phyloP scores from a whole-genome alignment of 2,329 filamentous ascomycete species.

The Anthostomella pinea region DNA sequence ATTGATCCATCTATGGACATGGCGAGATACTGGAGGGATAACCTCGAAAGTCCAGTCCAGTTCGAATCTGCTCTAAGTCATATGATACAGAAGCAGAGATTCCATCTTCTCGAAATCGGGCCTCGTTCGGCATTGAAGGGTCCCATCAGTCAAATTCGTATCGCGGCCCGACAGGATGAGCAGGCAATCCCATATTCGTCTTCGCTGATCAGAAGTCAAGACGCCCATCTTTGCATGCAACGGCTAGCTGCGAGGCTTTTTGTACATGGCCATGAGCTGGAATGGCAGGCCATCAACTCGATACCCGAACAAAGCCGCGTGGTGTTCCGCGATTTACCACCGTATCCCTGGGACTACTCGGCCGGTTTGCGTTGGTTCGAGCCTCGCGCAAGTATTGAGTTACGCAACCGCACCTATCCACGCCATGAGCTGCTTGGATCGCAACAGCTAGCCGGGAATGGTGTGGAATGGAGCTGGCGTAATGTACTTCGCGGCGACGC shows the following conservation, averaged over 20 bases:
- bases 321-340: conserved; percentile 30
- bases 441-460: conserved; percentile 7
- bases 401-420: conserved; percentile 5
- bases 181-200: not conserved
- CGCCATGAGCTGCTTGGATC: conserved; percentile 15
- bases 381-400: conserved; percentile 9
- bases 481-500: conserved; percentile 15
- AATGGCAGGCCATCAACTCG: conserved; percentile 9
- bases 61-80: conserved; percentile 4
- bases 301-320: not conserved
- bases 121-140: conserved; percentile 33
- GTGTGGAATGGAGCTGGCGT: conserved; percentile 15
- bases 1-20: not conserved
- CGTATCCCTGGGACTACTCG: conserved; percentile 38
- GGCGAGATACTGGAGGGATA: conserved; percentile 13
- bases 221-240: conserved; percentile 4
- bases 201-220: conserved; percentile 3
- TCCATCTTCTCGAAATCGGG: conserved; percentile 14
- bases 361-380: conserved; percentile 8
- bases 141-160: conserved; percentile 30
- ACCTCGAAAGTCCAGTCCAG: conserved; percentile 13
- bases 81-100: not conserved
- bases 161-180: conserved; percentile 2
- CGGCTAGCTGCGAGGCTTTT: conserved; percentile 9
- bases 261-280: not conserved